These are phyloP conservation scores for Aspergillus pseudoviridinutans DNA, from an alignment of 2,329 filamentous ascomycete species.

Conservation along the genomic window DNA sequence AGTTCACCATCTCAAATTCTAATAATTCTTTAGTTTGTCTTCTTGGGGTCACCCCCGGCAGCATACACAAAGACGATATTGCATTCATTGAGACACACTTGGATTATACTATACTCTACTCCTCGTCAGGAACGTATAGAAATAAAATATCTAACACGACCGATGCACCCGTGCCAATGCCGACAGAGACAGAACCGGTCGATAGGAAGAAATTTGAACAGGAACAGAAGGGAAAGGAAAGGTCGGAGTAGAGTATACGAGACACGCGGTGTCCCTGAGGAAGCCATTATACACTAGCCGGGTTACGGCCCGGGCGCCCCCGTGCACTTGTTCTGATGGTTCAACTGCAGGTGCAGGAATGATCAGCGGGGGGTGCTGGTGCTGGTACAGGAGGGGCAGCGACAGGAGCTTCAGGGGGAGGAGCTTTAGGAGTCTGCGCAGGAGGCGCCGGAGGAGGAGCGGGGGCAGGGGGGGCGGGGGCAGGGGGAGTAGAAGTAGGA, in stretches of 20 bases:
- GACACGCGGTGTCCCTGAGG: background rate
- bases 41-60: no score
- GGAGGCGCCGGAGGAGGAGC: conserved; percentile 2
- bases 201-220: background rate
- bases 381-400: background rate
- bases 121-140: no score
- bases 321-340: no score
- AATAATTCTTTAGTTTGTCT: no score
- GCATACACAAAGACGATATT: no score
- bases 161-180: no score
- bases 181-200: no score
- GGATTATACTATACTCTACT: no score
- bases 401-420: background rate
- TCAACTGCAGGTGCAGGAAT: conserved; percentile 7
- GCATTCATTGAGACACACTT: no score
- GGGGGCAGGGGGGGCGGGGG: background rate
- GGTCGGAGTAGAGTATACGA: background rate
- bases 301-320: background rate
- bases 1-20: no score
- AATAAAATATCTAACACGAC: no score
- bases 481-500: background rate
- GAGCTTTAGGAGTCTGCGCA: background rate
- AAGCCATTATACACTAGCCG: background rate
- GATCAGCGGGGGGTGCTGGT: no score
- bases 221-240: background rate